A percentile compares a stretch with the other conserved stretches of the same genome.
These are phyloP conservation scores for Cornus suecica DNA, from an alignment of 148 eudicot species.

Conservation along the genomic window DNA sequence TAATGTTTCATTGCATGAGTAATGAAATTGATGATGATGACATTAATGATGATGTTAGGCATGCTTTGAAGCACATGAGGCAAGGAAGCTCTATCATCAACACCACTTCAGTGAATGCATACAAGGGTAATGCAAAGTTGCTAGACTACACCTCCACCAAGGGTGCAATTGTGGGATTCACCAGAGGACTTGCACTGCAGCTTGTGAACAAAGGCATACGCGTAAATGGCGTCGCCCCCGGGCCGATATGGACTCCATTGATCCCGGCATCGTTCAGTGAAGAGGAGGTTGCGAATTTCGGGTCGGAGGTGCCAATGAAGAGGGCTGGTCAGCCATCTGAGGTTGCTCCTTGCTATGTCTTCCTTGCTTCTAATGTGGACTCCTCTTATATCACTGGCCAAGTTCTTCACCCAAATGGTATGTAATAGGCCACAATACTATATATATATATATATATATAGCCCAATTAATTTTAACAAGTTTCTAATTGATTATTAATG, in stretches of 20 bases:
- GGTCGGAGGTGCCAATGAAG: slow-evolving; percentile 66
- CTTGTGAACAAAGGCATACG: slow-evolving; percentile 59
- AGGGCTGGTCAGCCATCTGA: slow-evolving; percentile 82
- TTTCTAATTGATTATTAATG: too few species aligned
- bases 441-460: not conserved
- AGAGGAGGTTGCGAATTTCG: slow-evolving; percentile 45
- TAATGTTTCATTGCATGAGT: too few species aligned
- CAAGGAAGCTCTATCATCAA: slow-evolving; percentile 70
- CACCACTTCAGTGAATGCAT: slow-evolving; percentile 71
- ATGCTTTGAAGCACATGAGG: slow-evolving; percentile 70
- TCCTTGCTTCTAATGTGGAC: slow-evolving; percentile 64
- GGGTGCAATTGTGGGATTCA: slow-evolving; percentile 78
- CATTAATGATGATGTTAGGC: slow-evolving; percentile 32
- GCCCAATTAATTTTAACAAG: not conserved
- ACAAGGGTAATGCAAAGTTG: slow-evolving; percentile 47
- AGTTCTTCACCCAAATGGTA: slow-evolving; percentile 79
- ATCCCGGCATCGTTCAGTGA: slow-evolving; percentile 64
- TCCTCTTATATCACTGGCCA: slow-evolving; percentile 81
- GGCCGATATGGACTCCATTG: slow-evolving; percentile 81
- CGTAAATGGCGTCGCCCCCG: slow-evolving; percentile 78
- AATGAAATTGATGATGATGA: not conserved
- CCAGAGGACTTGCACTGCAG: slow-evolving; percentile 63
- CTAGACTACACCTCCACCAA: slow-evolving; percentile 74
- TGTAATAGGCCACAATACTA: not conserved
- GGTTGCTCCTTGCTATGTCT: slow-evolving; percentile 70